phyloP scores from a whole-genome alignment of 106 monocot species.

The Acanthochlamys bracteata region DNA sequence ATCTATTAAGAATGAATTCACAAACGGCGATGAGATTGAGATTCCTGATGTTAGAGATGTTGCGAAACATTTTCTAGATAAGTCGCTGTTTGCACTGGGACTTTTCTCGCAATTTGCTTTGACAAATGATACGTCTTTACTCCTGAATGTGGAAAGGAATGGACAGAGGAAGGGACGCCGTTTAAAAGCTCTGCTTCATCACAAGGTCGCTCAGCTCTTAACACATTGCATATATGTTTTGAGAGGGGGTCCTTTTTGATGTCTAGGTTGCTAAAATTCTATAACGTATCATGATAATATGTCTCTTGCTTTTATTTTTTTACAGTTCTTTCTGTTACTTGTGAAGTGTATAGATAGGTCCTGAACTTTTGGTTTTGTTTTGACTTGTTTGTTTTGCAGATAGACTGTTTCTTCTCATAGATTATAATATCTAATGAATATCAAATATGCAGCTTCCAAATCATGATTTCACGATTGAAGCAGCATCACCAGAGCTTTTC shows the following conservation, averaged over 20 bases:
- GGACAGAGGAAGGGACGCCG: conserved; percentile 40
- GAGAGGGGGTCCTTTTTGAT: too few species aligned
- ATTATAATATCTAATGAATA: too few species aligned
- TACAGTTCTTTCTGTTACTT: too few species aligned
- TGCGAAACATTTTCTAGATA: conserved; percentile 59
- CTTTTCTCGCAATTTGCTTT: conserved; percentile 54
- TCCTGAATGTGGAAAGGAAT: conserved; percentile 56
- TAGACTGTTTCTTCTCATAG: too few species aligned
- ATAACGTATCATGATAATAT: too few species aligned
- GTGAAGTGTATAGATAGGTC: too few species aligned
- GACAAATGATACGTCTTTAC: conserved; percentile 47
- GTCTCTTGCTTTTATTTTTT: too few species aligned
- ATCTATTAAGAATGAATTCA: conserved; percentile 44
- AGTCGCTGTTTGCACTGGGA: conserved; percentile 67
- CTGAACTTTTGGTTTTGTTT: too few species aligned
- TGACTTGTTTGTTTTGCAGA: too few species aligned
- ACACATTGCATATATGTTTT: too few species aligned
- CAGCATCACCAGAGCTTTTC: conserved; percentile 65
- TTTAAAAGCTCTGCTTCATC: conserved; percentile 47
- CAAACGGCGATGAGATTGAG: conserved; percentile 51
- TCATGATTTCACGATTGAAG: conserved; percentile 81
- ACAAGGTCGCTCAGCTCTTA: conserved; percentile 22
- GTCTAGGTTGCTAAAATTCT: too few species aligned
- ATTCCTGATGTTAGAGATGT: conserved; percentile 45
- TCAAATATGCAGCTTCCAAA: conserved; percentile 46